Evolutionary conservation across 306 rosid genomes (phyloP), one percentile per base, ranked within the genome.

Genomic region (Ziziphus jujuba): DNA sequence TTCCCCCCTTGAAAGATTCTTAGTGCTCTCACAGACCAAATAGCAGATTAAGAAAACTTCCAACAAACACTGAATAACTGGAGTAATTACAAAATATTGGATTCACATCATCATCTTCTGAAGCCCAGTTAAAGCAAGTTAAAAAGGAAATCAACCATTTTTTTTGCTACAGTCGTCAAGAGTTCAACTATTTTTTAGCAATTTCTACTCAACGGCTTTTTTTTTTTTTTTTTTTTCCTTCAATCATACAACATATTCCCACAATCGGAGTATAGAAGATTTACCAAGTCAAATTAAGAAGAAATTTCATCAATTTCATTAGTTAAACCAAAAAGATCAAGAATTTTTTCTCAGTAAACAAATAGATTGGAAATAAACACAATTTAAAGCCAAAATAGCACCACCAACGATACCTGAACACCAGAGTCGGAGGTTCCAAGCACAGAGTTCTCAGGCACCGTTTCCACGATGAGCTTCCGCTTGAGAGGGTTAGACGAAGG

Each of bases 401-500:
- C 3, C 0, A 14, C 14, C 59, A 9, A 22, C 22, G 8, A 23
- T 61, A 90, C 99, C 96, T 91, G 87, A 24, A 95, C 99, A 6
- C 99, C 99, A 38, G 99, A 95, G 78, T 95, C 99, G 47, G 85
- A 82, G 45, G 69, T 5, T 16, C 85, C 87, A 0, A 80, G 61
- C 52, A 67, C 77, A 0, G 82, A 75, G 78, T 74, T 82, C 25
- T 95, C 95, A 9, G 75, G 51, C 28, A 79, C 65, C 4, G 80
- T 21, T 44, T 87, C 97, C 54, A 75, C 66, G 63, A 24, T 59
- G 58, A 95, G 97, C 88, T 95, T 95, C 73, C 99, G 85, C 79
- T 90, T 95, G 67, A 90, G 97, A 51, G 99, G 97, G 45, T 90
- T 95, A 12, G 87, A 83, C 50, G 97, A 67, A 2, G 96, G 97